Evolutionary conservation across 768 basidiomycete species (phyloP).

Genomic region (Boletus patriciae): DNA sequence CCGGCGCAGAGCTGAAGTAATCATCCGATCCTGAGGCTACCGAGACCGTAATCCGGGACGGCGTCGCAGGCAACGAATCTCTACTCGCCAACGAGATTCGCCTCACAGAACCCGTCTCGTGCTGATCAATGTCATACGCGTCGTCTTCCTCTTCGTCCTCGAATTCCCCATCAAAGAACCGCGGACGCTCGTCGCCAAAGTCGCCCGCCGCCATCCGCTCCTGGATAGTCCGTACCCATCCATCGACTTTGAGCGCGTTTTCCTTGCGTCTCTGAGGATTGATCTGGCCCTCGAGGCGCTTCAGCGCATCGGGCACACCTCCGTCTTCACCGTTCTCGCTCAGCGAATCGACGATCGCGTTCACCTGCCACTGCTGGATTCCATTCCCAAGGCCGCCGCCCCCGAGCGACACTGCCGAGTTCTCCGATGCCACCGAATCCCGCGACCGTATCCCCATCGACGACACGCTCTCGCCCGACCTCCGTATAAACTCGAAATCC

Average conservation of each 20-base stretch:
- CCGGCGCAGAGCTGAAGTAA: conserved; percentile 20
- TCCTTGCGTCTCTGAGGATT: conserved; percentile 69
- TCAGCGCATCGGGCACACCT: conserved; percentile 80
- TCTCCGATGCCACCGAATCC: conserved; percentile 56
- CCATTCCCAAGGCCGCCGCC: conserved; percentile 38
- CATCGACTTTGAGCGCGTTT: conserved; percentile 75
- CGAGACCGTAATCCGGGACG: conserved; percentile 25
- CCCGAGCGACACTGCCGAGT: conserved; percentile 35
- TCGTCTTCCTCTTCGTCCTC: conserved; percentile 40
- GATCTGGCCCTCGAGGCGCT: conserved; percentile 82
- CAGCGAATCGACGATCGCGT: conserved; percentile 70
- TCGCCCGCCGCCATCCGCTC: conserved; percentile 64
- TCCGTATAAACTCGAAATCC: conserved; percentile 77
- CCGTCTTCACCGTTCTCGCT: conserved; percentile 75
- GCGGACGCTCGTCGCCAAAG: conserved; percentile 60
- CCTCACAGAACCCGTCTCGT: conserved; percentile 31
- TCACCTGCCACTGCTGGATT: conserved; percentile 83
- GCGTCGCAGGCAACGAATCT: conserved; percentile 16
- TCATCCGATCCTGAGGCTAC: conserved; percentile 23
- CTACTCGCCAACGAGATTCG: conserved; percentile 4
- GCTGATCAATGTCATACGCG: conserved; percentile 31
- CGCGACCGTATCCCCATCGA: conserved; percentile 75
- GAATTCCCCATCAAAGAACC: conserved; percentile 48
- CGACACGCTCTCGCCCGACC: conserved; percentile 69
- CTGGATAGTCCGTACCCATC: conserved; percentile 75